phyloP scores from a whole-genome alignment of 208 protist genomes.

The Leishmania arabica region DNA sequence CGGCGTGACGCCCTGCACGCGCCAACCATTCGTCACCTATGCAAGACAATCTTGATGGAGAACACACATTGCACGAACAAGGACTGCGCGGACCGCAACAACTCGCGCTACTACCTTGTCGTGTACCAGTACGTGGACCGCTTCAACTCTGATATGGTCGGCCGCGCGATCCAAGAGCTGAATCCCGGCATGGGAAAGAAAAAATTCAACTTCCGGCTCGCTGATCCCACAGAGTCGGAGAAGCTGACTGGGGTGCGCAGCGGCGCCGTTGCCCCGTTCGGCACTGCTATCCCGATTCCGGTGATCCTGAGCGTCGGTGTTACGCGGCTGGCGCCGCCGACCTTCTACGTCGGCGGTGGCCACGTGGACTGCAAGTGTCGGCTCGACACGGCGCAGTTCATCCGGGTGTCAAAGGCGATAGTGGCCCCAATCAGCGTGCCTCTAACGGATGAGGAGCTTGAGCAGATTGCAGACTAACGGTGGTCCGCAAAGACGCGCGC shows the following conservation, averaged over 20 bases:
- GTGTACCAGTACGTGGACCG: slow-evolving; percentile 85
- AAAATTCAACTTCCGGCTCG: slow-evolving; percentile 88
- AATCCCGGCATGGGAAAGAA: slow-evolving; percentile 87
- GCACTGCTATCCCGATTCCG: slow-evolving; percentile 47
- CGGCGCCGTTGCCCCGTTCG: slow-evolving; percentile 79
- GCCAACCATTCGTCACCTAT: slow-evolving; percentile 81
- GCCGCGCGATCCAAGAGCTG: slow-evolving; percentile 51
- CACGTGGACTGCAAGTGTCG: slow-evolving; percentile 86
- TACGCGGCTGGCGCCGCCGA: slow-evolving; percentile 41
- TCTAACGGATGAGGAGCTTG: slow-evolving; percentile 68
- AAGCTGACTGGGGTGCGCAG: slow-evolving; percentile 73
- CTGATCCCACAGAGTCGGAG: slow-evolving; percentile 46
- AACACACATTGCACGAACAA: slow-evolving; percentile 87
- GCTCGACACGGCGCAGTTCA: slow-evolving; percentile 69
- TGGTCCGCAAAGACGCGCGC: neutral
- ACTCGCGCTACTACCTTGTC: slow-evolving; percentile 86
- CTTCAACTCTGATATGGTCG: slow-evolving; percentile 76
- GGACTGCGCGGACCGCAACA: slow-evolving; percentile 67
- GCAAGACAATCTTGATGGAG: slow-evolving; percentile 93
- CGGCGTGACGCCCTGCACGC: slow-evolving; percentile 77
- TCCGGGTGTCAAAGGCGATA: slow-evolving; percentile 55
- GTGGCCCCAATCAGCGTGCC: slow-evolving; percentile 70
- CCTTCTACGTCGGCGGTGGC: slow-evolving; percentile 80
- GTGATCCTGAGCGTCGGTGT: slow-evolving; percentile 73
- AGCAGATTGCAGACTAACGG: slow-evolving; percentile 37